Conservation (phyloP, 352 stramenopile genomes). For the Phytophthora cryptogea region DNA sequence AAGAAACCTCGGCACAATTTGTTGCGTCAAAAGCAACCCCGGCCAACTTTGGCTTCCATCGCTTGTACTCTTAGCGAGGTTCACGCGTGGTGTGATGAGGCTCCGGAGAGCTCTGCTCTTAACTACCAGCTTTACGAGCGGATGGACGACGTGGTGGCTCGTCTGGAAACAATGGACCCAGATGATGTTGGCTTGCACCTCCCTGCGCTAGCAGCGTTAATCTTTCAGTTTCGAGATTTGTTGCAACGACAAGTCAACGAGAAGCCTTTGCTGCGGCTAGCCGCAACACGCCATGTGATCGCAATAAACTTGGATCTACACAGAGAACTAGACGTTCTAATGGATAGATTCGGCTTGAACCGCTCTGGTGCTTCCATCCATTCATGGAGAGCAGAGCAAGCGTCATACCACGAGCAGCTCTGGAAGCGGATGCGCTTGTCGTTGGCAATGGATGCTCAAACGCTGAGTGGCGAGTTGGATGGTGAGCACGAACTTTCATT, state of each 20-base stretch:
- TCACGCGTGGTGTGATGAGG: slow-evolving; percentile 35
- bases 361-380: slow-evolving; percentile 31
- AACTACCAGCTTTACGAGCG: slow-evolving; percentile 37
- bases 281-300: slow-evolving; percentile 30
- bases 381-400: slow-evolving; percentile 23
- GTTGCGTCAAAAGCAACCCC: slow-evolving; percentile 13
- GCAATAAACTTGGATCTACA: slow-evolving; percentile 21
- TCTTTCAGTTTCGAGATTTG: slow-evolving; percentile 30
- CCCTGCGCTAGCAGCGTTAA: slow-evolving; percentile 15
- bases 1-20: slow-evolving; percentile 14
- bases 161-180: slow-evolving; percentile 18
- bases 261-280: slow-evolving; percentile 24
- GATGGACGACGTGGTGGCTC: slow-evolving; percentile 29
- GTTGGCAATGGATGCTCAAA: slow-evolving; percentile 25
- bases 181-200: slow-evolving; percentile 5
- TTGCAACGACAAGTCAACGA: slow-evolving; percentile 35
- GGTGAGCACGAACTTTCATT: slow-evolving; percentile 22
- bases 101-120: slow-evolving; percentile 27
- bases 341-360: slow-evolving; percentile 20
- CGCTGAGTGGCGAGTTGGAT: slow-evolving; percentile 17
- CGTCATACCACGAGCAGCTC: slow-evolving; percentile 23
- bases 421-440: slow-evolving; percentile 31
- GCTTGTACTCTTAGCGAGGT: slow-evolving; percentile 28
- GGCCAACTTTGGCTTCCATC: slow-evolving; percentile 24
- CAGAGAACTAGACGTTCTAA: slow-evolving; percentile 25